Percentiles rank a stretch among this genome's conserved stretches.
These are phyloP conservation scores for Coemansia furcata DNA, from an alignment of 192 early-diverging fungal genomes.

Conservation along the genomic window DNA sequence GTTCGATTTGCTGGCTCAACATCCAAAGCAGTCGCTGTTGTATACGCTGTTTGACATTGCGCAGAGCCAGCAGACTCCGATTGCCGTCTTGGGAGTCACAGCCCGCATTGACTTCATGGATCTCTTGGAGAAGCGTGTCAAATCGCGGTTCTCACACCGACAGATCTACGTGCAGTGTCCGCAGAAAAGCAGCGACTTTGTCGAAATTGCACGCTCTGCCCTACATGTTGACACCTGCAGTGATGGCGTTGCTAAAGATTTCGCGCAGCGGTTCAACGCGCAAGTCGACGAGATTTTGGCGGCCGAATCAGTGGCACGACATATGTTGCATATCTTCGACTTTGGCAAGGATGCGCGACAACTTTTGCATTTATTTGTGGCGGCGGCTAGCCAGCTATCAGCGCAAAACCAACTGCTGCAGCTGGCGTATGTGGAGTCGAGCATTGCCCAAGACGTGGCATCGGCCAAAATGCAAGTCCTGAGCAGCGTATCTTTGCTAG, in stretches of 20 bases:
- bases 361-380: conserved; percentile 21
- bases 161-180: conserved; percentile 70
- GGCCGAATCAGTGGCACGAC: conserved; percentile 1
- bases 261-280: conserved; percentile 53
- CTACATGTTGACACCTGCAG: conserved; percentile 33
- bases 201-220: conserved; percentile 54
- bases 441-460: conserved; percentile 5
- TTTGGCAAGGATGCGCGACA: conserved; percentile 40
- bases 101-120: conserved; percentile 78
- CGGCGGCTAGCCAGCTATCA: conserved; percentile 15
- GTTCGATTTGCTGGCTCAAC: conserved; percentile 88
- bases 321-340: conserved; percentile 26
- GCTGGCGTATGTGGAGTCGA: conserved; percentile 36
- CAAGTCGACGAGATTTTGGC: conserved; percentile 25
- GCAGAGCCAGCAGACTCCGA: conserved; percentile 77
- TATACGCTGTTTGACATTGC: conserved; percentile 94
- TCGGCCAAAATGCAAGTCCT: conserved; percentile 41
- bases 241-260: conserved; percentile 13
- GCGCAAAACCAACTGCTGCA: neutral
- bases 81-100: conserved; percentile 86
- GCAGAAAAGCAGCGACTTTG: conserved; percentile 57
- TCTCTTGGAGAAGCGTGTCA: conserved; percentile 90
- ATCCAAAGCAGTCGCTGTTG: conserved; percentile 88
- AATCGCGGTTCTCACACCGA: conserved; percentile 90
- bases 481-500: conserved; percentile 69